Percentiles rank a stretch among this genome's conserved stretches.
These are phyloP conservation scores for Fraxinus nigra DNA, from an alignment of 305 asterid genomes.

Conservation along the genomic window DNA sequence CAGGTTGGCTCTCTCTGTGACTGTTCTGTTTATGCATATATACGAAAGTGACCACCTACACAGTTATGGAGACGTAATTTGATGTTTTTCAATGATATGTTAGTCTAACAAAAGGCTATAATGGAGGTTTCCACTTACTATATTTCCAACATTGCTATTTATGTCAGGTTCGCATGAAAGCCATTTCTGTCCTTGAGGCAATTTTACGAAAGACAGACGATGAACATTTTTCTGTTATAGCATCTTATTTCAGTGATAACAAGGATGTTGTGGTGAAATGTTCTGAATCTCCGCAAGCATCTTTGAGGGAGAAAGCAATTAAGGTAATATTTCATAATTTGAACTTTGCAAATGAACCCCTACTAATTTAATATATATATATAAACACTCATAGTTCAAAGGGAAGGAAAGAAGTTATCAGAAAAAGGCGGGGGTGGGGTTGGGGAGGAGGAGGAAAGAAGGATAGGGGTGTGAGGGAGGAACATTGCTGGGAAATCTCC, in stretches of 20 bases:
- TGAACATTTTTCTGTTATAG: slow-evolving; percentile 50
- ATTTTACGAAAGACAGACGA: slow-evolving; percentile 77
- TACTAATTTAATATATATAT: not conserved
- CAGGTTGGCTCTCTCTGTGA: slow-evolving; percentile 57
- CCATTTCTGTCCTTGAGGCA: slow-evolving; percentile 87
- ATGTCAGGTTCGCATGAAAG: slow-evolving; percentile 86
- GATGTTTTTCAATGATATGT: slow-evolving; percentile 1
- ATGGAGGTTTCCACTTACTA: slow-evolving; percentile 6
- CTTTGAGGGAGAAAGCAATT: slow-evolving; percentile 88
- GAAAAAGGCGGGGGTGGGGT: not conserved
- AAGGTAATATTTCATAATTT: slow-evolving; percentile 48
- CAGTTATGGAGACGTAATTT: slow-evolving; percentile 11
- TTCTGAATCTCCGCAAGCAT: slow-evolving; percentile 96
- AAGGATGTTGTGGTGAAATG: slow-evolving; percentile 66
- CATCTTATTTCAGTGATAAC: slow-evolving; percentile 71
- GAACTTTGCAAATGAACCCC: not conserved
- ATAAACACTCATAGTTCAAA: not conserved
- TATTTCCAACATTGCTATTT: slow-evolving; percentile 22
- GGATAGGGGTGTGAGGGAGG: too few relatives aligned
- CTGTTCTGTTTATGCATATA: slow-evolving; percentile 18
- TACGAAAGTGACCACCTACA: slow-evolving; percentile 11
- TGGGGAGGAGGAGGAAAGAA: too few relatives aligned
- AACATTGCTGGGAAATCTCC: not conserved
- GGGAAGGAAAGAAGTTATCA: not conserved
- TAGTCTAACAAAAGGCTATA: not conserved